Evolutionary conservation across 2,329 filamentous ascomycete species (phyloP), one percentile per base, ranked within the genome.

Genomic region (Colletotrichum sojae): DNA sequence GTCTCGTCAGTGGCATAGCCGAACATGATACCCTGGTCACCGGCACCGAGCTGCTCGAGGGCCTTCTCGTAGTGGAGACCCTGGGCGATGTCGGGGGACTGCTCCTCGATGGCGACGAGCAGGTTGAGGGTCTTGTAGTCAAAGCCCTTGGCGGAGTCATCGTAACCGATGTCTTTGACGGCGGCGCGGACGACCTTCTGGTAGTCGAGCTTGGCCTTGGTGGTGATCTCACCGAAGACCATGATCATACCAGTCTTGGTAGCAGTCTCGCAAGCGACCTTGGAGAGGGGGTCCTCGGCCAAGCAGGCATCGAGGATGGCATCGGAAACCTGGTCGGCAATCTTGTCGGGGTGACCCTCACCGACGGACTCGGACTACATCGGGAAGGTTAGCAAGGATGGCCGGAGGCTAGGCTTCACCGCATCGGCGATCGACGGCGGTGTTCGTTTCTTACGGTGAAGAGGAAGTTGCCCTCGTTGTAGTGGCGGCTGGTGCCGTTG

Each of bases 11-110:
- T 97, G 83, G 96, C 96, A 89, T 99, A 99, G 78, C 96, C 96
- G 85, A 99, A 99, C 96, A 99, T 99, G 89, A 99, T 98, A 89
- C 96, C 96, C 89, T 99, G 96, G 86, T 99, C 96, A 92, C 96
- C 96, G 73, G 96, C 96, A 84, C 96, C 96, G 74, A 99, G 92
- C 86, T 97, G 92, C 91, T 99, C 96, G 57, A 99, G 92, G 75
- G 94, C 94, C 88, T 98, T 90, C 75, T 99, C 96, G 84, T 97
- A 97, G 89, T 98, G 94, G 67, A 99, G 94, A 89, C 96, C 96
- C 87, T 98, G 96, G 76, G 96, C 96, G 80, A 99, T 99, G 84
- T 99, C 96, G 79, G 95, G 93, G 71, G 95, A 98, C 87, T 99
- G 96, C 87, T 99, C 91, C 91, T 99, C 96, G 83, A 99, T 98